Conservation (phyloP, 129 eudicot genomes). For the Ambrosia trifida region DNA sequence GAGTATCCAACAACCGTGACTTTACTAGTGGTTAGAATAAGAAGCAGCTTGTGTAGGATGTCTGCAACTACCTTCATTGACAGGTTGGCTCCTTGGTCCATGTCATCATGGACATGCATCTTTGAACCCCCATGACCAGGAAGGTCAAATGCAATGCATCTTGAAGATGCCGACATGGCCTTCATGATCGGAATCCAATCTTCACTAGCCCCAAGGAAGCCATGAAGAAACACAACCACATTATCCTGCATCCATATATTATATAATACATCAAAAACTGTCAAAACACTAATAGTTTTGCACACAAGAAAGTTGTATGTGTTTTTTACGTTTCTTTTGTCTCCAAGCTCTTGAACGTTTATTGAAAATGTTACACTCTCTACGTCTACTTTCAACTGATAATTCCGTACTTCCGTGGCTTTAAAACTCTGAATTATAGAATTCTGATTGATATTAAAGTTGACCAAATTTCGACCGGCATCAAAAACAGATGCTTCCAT, state of each 20-base stretch:
- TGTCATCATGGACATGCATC: constrained; percentile 28
- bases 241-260: constrained; percentile 56
- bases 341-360: constrained; percentile 69
- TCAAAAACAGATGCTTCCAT: constrained; percentile 65
- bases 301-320: neutral
- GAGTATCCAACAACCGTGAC: constrained; percentile 92
- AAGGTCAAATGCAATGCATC: constrained; percentile 84
- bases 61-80: constrained; percentile 58
- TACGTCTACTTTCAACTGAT: constrained; percentile 43
- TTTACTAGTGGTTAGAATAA: constrained; percentile 41
- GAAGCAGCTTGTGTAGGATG: constrained; percentile 51
- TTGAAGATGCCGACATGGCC: constrained; percentile 68
- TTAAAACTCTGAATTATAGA: constrained; percentile 29
- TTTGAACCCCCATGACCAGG: constrained; percentile 92
- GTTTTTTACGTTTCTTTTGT: constrained; percentile 51
- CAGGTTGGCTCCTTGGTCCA: constrained; percentile 29
- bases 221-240: constrained; percentile 77
- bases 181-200: constrained; percentile 93
- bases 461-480: constrained; percentile 56
- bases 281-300: neutral
- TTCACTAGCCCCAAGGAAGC: constrained; percentile 83
- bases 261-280: too few relatives aligned
- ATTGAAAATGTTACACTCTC: constrained; percentile 45
- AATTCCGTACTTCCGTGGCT: constrained; percentile 28
- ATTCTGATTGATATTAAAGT: constrained; percentile 43